These are phyloP conservation scores for Alternaria sp. DNA, from an alignment of 2,329 filamentous ascomycete genomes.

Conservation along the genomic window DNA sequence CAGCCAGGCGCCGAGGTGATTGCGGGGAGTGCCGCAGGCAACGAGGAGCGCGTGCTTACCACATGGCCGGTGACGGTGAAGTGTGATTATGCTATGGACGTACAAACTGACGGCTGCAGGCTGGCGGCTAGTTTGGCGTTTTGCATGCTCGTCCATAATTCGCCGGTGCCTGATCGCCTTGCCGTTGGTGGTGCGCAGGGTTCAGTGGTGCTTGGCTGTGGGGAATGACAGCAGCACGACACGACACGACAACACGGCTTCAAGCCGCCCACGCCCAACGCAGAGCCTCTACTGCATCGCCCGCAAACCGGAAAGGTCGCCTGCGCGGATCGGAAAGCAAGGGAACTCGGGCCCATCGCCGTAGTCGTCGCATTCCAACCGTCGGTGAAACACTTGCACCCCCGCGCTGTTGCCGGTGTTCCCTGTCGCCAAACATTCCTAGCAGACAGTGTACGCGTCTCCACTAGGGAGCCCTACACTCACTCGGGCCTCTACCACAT, in stretches of 20 bases:
- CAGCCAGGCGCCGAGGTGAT: slow-evolving; percentile 31
- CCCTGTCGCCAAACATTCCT: slow-evolving; percentile 41
- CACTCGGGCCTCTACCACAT: slow-evolving; percentile 8
- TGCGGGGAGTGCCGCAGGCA: slow-evolving; percentile 23
- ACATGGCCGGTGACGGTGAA: slow-evolving; percentile 31
- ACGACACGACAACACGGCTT: slow-evolving; percentile 19
- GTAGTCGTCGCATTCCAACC: slow-evolving; percentile 9
- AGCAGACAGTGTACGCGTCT: slow-evolving; percentile 38
- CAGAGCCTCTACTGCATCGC: neutral
- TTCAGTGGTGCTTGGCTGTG: slow-evolving; percentile 11
- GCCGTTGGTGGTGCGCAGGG: slow-evolving; percentile 23
- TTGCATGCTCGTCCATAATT: slow-evolving; percentile 18
- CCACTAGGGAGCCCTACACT: slow-evolving; percentile 21
- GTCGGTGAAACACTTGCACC: slow-evolving; percentile 39
- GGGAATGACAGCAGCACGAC: slow-evolving; percentile 11
- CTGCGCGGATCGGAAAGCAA: neutral
- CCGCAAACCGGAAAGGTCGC: slow-evolving; percentile 4
- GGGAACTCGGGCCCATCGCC: neutral
- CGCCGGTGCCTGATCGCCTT: slow-evolving; percentile 33
- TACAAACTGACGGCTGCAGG: slow-evolving; percentile 11
- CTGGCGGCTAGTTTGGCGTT: slow-evolving; percentile 14
- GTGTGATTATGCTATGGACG: slow-evolving; percentile 6
- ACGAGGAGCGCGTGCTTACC: slow-evolving; percentile 32
- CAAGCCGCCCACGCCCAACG: slow-evolving; percentile 10
- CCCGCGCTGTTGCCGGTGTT: slow-evolving; percentile 33